These are phyloP conservation scores for Pulicaria dysenterica DNA, from an alignment of 129 eudicot species.

Conservation along the genomic window DNA sequence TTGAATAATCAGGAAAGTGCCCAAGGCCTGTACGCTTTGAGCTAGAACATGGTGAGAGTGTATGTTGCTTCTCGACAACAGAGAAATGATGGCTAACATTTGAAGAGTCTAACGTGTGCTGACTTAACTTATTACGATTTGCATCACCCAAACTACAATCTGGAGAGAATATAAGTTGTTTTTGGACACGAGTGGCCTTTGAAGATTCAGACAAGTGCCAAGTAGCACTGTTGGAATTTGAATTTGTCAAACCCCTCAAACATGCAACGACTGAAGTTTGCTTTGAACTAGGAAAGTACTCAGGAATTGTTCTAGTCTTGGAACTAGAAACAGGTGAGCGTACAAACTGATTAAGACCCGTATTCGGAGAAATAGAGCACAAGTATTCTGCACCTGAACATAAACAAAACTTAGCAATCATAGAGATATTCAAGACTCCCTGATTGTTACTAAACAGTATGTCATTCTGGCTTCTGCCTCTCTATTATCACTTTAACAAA, in stretches of 20 bases:
- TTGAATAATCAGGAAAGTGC: background rate
- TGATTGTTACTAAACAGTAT: background rate
- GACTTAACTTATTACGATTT: slow-evolving; percentile 15
- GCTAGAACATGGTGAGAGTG: slow-evolving; percentile 8
- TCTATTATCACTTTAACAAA: background rate
- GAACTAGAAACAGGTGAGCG: slow-evolving; percentile 27
- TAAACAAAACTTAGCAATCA: slow-evolving; percentile 19
- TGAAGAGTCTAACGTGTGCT: slow-evolving; percentile 18
- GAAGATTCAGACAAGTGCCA: slow-evolving; percentile 20
- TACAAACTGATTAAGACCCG: background rate
- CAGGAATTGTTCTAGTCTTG: slow-evolving; percentile 6
- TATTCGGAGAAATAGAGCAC: slow-evolving; percentile 24
- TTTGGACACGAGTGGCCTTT: slow-evolving; percentile 14
- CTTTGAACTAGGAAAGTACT: slow-evolving; percentile 16
- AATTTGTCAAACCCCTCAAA: slow-evolving; percentile 8
- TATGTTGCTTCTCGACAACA: slow-evolving; percentile 20
- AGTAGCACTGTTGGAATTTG: slow-evolving; percentile 7
- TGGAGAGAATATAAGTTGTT: slow-evolving; percentile 25
- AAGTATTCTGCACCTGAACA: slow-evolving; percentile 26
- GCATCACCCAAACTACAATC: slow-evolving; percentile 4
- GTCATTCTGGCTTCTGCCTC: slow-evolving; percentile 13
- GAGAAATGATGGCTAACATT: slow-evolving; percentile 12
- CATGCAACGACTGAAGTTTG: background rate
- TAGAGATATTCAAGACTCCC: background rate
- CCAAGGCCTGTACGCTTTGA: slow-evolving; percentile 20